Evolutionary conservation across 805 yeast genomes (phyloP).

Genomic region (Clavispora phyllophila): DNA sequence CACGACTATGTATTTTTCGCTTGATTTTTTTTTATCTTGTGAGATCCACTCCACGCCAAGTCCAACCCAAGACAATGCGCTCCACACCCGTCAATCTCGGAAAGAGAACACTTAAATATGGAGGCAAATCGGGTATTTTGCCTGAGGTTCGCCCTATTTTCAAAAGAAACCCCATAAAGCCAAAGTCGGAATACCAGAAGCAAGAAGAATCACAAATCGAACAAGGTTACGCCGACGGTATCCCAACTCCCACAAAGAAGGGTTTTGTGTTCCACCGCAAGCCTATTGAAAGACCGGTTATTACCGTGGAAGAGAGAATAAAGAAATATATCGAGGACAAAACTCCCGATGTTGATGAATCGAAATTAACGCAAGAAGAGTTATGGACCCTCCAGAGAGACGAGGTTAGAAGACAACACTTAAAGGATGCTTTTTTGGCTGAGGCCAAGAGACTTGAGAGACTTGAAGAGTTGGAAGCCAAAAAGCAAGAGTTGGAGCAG

Average conservation of each 20-base stretch:
- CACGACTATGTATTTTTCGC: background rate
- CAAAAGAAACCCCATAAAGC: slow-evolving; percentile 55
- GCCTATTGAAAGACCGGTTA: slow-evolving; percentile 46
- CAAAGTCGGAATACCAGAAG: slow-evolving; percentile 37
- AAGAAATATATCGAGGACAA: slow-evolving; percentile 45
- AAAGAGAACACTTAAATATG: slow-evolving; percentile 45
- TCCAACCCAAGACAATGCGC: slow-evolving; percentile 7
- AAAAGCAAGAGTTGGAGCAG: slow-evolving; percentile 24
- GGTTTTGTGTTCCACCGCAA: slow-evolving; percentile 45
- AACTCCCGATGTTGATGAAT: slow-evolving; percentile 25
- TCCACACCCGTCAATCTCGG: slow-evolving; percentile 32
- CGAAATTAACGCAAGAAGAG: slow-evolving; percentile 28
- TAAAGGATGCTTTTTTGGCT: slow-evolving; percentile 53
- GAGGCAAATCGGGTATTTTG: slow-evolving; percentile 74
- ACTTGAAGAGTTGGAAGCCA: slow-evolving; percentile 25
- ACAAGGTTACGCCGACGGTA: slow-evolving; percentile 67
- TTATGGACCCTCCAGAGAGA: slow-evolving; percentile 49
- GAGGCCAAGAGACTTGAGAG: slow-evolving; percentile 48
- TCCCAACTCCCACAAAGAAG: slow-evolving; percentile 58
- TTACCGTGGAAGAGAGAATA: slow-evolving; percentile 59
- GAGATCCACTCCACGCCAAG: background rate
- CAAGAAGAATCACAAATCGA: slow-evolving; percentile 43
- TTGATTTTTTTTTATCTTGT: background rate
- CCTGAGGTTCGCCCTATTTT: slow-evolving; percentile 76
- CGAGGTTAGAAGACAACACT: slow-evolving; percentile 67